Percentiles rank a stretch among this genome's conserved stretches.
phyloP scores from a whole-genome alignment of 1,284 basidiomycete genomes.

The Cutaneotrichosporon sp. region DNA sequence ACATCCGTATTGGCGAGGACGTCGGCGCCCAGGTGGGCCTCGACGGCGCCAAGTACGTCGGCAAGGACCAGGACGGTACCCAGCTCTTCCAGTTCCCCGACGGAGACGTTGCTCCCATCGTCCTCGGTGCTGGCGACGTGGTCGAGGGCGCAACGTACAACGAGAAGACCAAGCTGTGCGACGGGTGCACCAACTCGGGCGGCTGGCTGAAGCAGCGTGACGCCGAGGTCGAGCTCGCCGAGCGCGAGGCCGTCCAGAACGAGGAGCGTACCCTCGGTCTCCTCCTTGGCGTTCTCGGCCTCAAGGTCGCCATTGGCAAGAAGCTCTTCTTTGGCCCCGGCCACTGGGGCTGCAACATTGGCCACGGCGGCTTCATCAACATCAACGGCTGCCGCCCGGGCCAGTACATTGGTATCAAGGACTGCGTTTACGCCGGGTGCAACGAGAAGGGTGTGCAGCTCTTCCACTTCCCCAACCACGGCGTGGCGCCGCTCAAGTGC shows the following conservation, averaged over 20 bases:
- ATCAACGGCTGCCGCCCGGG: not conserved
- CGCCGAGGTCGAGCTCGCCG: not conserved
- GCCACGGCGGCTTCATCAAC: slow-evolving; percentile 3
- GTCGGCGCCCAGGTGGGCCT: not conserved
- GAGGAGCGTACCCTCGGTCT: slow-evolving; percentile 3
- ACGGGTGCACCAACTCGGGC: not conserved
- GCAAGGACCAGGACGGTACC: slow-evolving; percentile 1
- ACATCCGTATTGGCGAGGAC: slow-evolving; percentile 1
- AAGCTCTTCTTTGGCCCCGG: slow-evolving; percentile 3
- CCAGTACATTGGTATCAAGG: not conserved
- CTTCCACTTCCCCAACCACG: slow-evolving; percentile 4
- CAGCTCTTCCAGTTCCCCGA: slow-evolving; percentile 9
- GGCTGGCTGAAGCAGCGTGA: not conserved
- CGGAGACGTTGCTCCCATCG: slow-evolving; percentile 4
- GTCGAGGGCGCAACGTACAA: not conserved
- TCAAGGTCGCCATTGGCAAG: slow-evolving; percentile 2
- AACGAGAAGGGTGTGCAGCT: slow-evolving; percentile 3
- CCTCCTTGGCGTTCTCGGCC: not conserved
- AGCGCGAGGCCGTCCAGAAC: not conserved
- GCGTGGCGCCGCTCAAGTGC: slow-evolving; percentile 1
- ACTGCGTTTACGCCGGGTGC: slow-evolving; percentile 2
- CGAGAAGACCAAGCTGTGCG: not conserved
- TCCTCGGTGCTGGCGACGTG: not conserved
- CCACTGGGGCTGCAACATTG: not conserved
- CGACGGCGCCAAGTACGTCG: slow-evolving; percentile 5